Evolutionary conservation across 2,329 filamentous ascomycete species (phyloP).

Genomic region (Myriosclerotinia scirpicola): DNA sequence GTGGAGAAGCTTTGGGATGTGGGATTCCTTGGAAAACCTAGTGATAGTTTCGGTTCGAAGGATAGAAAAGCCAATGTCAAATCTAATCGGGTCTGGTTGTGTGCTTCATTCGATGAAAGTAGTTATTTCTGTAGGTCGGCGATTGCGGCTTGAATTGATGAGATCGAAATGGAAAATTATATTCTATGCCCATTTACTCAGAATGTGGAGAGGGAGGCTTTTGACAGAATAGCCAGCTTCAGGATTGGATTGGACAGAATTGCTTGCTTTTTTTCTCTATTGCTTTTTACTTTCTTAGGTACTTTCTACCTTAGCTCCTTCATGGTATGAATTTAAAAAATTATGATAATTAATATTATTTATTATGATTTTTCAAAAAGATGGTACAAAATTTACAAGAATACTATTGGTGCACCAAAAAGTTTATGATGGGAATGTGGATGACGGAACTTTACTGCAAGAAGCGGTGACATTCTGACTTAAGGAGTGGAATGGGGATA

Average conservation of each 20-base stretch:
- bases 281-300: background rate
- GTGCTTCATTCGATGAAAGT: slow-evolving; percentile 20
- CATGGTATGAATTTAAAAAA: background rate
- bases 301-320: background rate
- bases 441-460: slow-evolving; percentile 18
- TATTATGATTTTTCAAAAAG: background rate
- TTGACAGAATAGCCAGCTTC: slow-evolving; percentile 8
- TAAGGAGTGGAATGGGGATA: slow-evolving; percentile 13
- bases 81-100: slow-evolving; percentile 18
- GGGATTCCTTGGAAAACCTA: slow-evolving; percentile 3
- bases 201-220: slow-evolving; percentile 24
- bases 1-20: slow-evolving; percentile 8
- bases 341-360: slow-evolving; percentile 5
- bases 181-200: slow-evolving; percentile 9
- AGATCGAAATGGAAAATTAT: slow-evolving; percentile 20
- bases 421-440: slow-evolving; percentile 16
- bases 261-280: slow-evolving; percentile 5
- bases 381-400: background rate
- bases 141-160: slow-evolving; percentile 17
- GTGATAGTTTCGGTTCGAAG: slow-evolving; percentile 9
- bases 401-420: slow-evolving; percentile 7
- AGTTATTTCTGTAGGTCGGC: slow-evolving; percentile 19
- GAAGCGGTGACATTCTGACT: slow-evolving; percentile 22
- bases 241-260: background rate
- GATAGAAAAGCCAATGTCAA: background rate